Conservation (phyloP, 345 rosid genomes). For the Diplotaxis tenuifolia region DNA sequence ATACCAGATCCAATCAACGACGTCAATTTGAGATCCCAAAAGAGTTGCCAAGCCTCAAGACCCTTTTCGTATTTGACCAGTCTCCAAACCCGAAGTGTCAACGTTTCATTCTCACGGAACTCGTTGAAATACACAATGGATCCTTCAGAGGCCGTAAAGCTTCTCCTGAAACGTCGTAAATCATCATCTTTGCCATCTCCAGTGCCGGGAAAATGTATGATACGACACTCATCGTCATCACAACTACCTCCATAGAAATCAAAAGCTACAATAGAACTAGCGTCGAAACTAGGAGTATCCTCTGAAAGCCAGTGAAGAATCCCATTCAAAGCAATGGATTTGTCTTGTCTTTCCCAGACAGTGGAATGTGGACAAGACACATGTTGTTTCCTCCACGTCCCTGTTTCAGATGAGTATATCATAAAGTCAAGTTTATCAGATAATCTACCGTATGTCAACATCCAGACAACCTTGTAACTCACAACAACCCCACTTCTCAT, state of each 20-base stretch:
- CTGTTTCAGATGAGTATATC: slow-evolving; percentile 20
- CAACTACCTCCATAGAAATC: slow-evolving; percentile 9
- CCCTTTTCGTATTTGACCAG: background rate
- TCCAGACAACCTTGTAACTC: slow-evolving; percentile 29
- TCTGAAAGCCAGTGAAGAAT: slow-evolving; percentile 21
- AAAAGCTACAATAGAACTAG: background rate
- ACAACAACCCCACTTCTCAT: background rate
- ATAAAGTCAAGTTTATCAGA: background rate
- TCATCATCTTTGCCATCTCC: background rate
- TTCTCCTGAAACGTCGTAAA: background rate
- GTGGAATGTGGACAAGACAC: background rate
- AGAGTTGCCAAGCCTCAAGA: slow-evolving; percentile 23
- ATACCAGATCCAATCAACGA: background rate
- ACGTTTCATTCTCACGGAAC: background rate
- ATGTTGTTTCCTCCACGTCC: background rate
- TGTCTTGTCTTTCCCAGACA: background rate
- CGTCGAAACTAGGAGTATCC: background rate
- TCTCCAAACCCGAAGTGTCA: slow-evolving; percentile 23
- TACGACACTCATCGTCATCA: background rate
- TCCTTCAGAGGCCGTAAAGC: slow-evolving; percentile 2
- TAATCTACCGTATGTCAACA: background rate
- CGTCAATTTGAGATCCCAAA: background rate
- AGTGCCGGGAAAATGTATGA: background rate
- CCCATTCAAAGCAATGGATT: slow-evolving; percentile 19
- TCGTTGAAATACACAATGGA: slow-evolving; percentile 22